Base-by-base conservation (phyloP, 1,284 basidiomycete species). In the Phellopilus nigrolimitatus region DNA sequence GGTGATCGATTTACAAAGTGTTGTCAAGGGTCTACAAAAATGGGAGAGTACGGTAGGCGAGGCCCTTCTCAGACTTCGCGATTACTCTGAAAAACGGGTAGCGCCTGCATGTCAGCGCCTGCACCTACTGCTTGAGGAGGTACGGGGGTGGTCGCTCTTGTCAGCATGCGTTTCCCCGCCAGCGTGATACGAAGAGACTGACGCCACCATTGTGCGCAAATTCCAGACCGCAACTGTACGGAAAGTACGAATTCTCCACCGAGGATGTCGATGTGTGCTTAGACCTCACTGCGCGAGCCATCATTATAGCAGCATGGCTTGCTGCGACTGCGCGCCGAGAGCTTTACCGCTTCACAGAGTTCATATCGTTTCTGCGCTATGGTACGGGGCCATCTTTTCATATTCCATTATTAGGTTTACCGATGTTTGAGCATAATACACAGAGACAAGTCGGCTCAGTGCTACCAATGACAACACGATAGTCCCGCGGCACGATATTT, bases 31-130 rank as follows among this genome's bases (percentile, higher is more conserved):
- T 47, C 71, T 89, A 49, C 80, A 82, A 63, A 88, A 88, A 63
- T 91, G 88, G 88, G 87, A 91, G 62, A 72, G 77, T 3, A 80
- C 78, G 3, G 76, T 89, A 59, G 71, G 73, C 12, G 85, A 89
- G 56, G 78, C 85, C 17, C 65, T 91, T 48, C 70, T 74, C 30
- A 85, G 81, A 62, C 66, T 90, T 56, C 83, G 87, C 50, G 84
- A 91, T 64, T 80, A 75, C 61, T 74, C 83, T 21, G 84, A 85
- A 61, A 78, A 81, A 57, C 76, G 79, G 47, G 67, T 88, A 31
- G 75, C 78, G 8, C 85, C 85, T 39, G 86, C 87, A 30, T 79
- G 81, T 53, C 88, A 91, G 63, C 79, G 88, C 30, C 64, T 90
- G 33, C 78, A 87, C 60, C 68, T 91, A 31, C 71, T 90, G 27